Base-by-base conservation (phyloP, 495 filamentous ascomycete species). In the Penicillium antarcticum region DNA sequence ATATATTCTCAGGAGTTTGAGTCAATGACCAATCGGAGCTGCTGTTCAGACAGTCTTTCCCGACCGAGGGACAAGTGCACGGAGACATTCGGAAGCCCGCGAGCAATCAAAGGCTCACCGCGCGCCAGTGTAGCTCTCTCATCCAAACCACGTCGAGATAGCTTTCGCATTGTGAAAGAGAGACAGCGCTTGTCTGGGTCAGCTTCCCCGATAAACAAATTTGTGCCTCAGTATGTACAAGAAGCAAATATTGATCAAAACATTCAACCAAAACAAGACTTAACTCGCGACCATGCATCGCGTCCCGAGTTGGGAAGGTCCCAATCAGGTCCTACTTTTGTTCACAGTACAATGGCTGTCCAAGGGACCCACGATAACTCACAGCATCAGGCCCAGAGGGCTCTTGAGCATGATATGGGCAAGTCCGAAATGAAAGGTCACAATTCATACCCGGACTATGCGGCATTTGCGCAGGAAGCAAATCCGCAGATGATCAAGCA, bases 401-500 rank as follows among this genome's bases (percentile, higher is more conserved):
- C 34, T 14, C 14, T 29, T 58, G 43, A 52, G 42, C 59, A 45
- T 47, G 55, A 47, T 7, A 29, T 29, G 26, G 9, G 26, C 26
- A 29, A 29, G 26, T 6, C 9, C 8, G 5, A 1, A 23, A 2
- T 21, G 39, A 4, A 19, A 17, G 52, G 54, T 21, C 55, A 53
- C 24, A 49, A 49, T 35, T 31, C 45, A n/a, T 34, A 39, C 16
- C 46, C 49, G 41, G 33, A 48, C 34, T 44, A 40, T 43, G 42
- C 40, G 21, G 37, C 44, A 48, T 47, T 42, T 40, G 53, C 37
- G 37, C 43, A 53, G 56, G 54, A 55, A 52, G 50, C 76, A 51
- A 81, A 81, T 41, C 75, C 83, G 43, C 38, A 57, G 23, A 73
- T 76, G 64, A 58, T 76, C 6, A 62, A 63, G 21, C 84, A 88